A percentile compares a stretch with the other conserved stretches of the same genome.
Conservation (phyloP, 1,139 yeast genomes). For the Candida labiduridarum region DNA sequence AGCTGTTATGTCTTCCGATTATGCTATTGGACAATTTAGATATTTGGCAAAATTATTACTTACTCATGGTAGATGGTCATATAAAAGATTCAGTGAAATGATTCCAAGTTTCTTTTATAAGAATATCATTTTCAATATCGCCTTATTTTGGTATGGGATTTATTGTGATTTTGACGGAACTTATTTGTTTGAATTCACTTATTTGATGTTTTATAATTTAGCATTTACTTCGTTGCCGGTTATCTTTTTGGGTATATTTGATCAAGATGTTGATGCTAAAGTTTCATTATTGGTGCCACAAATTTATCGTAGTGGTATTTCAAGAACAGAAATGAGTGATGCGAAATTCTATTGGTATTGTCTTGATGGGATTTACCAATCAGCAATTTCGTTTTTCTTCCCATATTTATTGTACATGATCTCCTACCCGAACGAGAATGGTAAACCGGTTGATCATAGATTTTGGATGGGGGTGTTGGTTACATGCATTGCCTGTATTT, state of each 20-base stretch:
- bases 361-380: slow-evolving; percentile 87
- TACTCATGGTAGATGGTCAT: slow-evolving; percentile 97
- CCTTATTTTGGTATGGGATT: slow-evolving; percentile 92
- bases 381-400: slow-evolving; percentile 81
- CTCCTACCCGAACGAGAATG: slow-evolving; percentile 61
- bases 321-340: slow-evolving; percentile 80
- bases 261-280: slow-evolving; percentile 87
- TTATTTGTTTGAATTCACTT: slow-evolving; percentile 89
- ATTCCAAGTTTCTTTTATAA: slow-evolving; percentile 92
- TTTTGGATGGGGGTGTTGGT: slow-evolving; percentile 84
- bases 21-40: slow-evolving; percentile 94
- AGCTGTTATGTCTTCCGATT: slow-evolving; percentile 97
- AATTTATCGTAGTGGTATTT: slow-evolving; percentile 80
- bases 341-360: slow-evolving; percentile 81
- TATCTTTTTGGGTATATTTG: slow-evolving; percentile 85
- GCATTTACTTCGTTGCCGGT: slow-evolving; percentile 96
- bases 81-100: slow-evolving; percentile 89
- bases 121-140: slow-evolving; percentile 83
- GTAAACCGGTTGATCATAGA: slow-evolving; percentile 76
- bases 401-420: slow-evolving; percentile 69
- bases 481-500: slow-evolving; percentile 73
- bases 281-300: slow-evolving; percentile 90
- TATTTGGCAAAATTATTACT: slow-evolving; percentile 74
- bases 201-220: slow-evolving; percentile 87
- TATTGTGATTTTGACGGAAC: slow-evolving; percentile 87